Base-by-base conservation (phyloP, 1,139 yeast species). In the Yamadazyma friedrichii region DNA sequence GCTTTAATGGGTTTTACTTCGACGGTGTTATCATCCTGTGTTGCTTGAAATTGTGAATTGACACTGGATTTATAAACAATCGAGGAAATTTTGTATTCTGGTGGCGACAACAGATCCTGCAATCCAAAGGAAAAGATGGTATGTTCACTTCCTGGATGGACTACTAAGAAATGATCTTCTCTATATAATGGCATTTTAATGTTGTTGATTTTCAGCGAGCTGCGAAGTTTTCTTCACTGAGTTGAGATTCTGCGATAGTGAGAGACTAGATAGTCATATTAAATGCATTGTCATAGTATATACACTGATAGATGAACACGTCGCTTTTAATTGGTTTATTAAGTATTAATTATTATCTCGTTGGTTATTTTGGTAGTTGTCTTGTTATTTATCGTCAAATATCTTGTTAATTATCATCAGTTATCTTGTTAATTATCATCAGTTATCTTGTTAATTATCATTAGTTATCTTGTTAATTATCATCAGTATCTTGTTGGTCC, bases 41-140 rank as follows among this genome's bases (percentile, higher is more conserved):
- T 57, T 8, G 82, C 67, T 36, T 67, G 69, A 50, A 52, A 69
- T 42, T 67, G 69, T 42, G 67, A 64, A 28, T 76, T 62, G 2
- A 56, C 56, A 10, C 74, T 64, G 47, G 78, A 76, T 46, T 67
- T 70, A 59, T 81, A 89, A 8, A 91, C 95, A 26, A 72, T 70
- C 0, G 96, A 80, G 10, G 96, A 95, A 31, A 89, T 70, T 45
- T 80, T 80, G 50, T 77, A 78, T 36, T 80, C 78, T 1, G 97
- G 95, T 2, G 95, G 89, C 3, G 86, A 67, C 48, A 88, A 73
- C 1, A 88, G 74, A 49, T 91, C 97, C 40, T 80, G 83, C 33
- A 91, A 67, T 2, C 97, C 97, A 58, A 87, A 83, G 51, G 85
- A 84, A 33, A 87, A 87, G 42, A 84, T 67, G 1, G 97, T 88